Evolutionary conservation across 108 stramenopile genomes (phyloP), one percentile per base, ranked within the genome.

Genomic region (Nannochloropsis granulata): DNA sequence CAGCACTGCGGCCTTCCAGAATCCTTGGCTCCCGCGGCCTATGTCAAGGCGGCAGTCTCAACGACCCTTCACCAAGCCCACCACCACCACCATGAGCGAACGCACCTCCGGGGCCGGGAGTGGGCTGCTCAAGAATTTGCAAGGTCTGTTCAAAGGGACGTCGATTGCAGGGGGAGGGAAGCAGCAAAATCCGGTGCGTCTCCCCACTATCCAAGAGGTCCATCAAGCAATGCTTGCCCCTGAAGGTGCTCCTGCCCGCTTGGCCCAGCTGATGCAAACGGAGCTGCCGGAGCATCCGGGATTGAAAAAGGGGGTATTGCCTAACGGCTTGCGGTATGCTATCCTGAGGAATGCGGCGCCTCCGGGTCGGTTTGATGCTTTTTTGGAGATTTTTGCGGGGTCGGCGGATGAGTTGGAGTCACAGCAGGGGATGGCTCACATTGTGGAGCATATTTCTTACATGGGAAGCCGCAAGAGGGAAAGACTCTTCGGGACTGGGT

Each of bases 361-460:
- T 13, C 90, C 95, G 25, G 96, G 93, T 19, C 92, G 97, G 24
- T 98, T 98, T 90, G 97, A 98, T 90, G 95, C 94, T 12, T 96
- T 97, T 91, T 91, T 98, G 82, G 96, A 98, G 90, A 79, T 83
- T 19, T 83, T 86, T 78, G 86, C 83, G n/a, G 81, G 85, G 21
- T 80, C 87, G 46, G 93, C 83, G 92, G 94, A 96, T 85, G 96
- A 98, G 92, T 87, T 95, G 34, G 94, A 96, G 78, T 88, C 92
- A 23, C 96, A 97, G 89, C 96, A 96, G 87, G 97, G 97, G 34
- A 97, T 98, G 90, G 96, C 96, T 13, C 97, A 98, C 86, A 91
- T 98, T 26, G 95, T 97, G 44, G 97, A 98, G 91, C 97, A 98
- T 87, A 96, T 98, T 1, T 95, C 96, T 23, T 97, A 98, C 93